These are phyloP conservation scores for Malus sylvestris DNA, from an alignment of 306 rosid species.

Conservation along the genomic window DNA sequence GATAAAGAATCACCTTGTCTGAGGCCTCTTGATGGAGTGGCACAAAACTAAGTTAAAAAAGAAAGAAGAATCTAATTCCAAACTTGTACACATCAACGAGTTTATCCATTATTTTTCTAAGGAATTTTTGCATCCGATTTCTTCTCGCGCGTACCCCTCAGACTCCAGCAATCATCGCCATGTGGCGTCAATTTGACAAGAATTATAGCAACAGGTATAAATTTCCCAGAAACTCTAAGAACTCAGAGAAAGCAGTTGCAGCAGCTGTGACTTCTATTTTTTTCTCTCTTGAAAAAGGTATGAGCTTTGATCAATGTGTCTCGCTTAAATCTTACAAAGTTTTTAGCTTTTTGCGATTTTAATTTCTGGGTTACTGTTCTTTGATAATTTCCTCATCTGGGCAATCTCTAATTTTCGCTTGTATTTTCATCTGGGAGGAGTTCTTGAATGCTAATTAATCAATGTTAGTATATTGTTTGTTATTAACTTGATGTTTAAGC, in stretches of 20 bases:
- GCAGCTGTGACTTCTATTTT: not conserved
- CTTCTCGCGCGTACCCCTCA: not conserved
- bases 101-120: no score
- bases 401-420: not conserved
- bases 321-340: not conserved
- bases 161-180: not conserved
- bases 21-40: no score
- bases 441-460: not conserved
- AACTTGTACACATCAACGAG: no score
- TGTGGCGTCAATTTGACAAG: constrained; percentile 5
- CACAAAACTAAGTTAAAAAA: no score
- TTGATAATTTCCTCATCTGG: constrained; percentile 1
- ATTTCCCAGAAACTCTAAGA: not conserved
- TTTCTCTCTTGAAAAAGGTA: not conserved
- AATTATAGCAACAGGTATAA: not conserved
- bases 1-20: no score
- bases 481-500: not conserved
- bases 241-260: not conserved
- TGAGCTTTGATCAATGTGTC: not conserved
- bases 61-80: no score
- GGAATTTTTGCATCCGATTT: not conserved
- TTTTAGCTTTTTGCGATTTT: not conserved
- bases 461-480: not conserved
- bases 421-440: not conserved
- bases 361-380: not conserved